A percentile compares a stretch with the other conserved stretches of the same genome.
phyloP scores from a whole-genome alignment of 1,139 yeast genomes.

The Geotrichum histeridarum region DNA sequence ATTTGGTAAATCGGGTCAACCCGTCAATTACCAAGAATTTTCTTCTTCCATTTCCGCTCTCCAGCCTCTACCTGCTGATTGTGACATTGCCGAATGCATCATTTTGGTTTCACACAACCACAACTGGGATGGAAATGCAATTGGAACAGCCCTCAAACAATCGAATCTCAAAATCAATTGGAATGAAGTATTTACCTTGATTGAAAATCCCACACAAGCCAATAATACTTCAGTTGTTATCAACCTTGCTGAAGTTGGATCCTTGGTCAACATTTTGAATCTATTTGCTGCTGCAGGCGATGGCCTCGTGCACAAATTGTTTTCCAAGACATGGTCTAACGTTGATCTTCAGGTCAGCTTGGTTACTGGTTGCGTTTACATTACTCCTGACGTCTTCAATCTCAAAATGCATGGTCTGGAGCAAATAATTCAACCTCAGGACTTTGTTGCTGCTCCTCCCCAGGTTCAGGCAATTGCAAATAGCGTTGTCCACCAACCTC shows the following conservation, averaged over 20 bases:
- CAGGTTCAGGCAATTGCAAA: slow-evolving; percentile 23
- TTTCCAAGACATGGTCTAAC: slow-evolving; percentile 24
- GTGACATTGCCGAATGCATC: slow-evolving; percentile 18
- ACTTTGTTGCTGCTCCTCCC: slow-evolving; percentile 23
- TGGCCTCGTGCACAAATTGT: slow-evolving; percentile 12
- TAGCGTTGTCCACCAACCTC: slow-evolving; percentile 26
- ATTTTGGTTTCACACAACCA: slow-evolving; percentile 15
- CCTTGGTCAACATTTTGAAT: slow-evolving; percentile 11
- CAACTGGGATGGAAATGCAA: slow-evolving; percentile 15
- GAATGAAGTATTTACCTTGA: slow-evolving; percentile 10
- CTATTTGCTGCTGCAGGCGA: slow-evolving; percentile 16
- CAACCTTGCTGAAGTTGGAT: slow-evolving; percentile 9
- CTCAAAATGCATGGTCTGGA: slow-evolving; percentile 23
- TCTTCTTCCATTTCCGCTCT: slow-evolving; percentile 12
- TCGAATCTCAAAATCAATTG: slow-evolving; percentile 11
- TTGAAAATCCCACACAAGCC: slow-evolving; percentile 10
- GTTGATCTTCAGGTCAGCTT: slow-evolving; percentile 28
- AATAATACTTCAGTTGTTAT: slow-evolving; percentile 7
- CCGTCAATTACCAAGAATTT: slow-evolving; percentile 1
- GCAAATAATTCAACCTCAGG: slow-evolving; percentile 23
- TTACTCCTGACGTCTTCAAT: slow-evolving; percentile 24
- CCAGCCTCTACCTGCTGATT: slow-evolving; percentile 6
- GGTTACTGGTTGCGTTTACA: slow-evolving; percentile 21
- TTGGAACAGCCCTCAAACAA: slow-evolving; percentile 18
- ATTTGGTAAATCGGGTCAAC: slow-evolving; percentile 6